These are phyloP conservation scores for Seiridium unicorne DNA, from an alignment of 2,329 filamentous ascomycete genomes.

Conservation along the genomic window DNA sequence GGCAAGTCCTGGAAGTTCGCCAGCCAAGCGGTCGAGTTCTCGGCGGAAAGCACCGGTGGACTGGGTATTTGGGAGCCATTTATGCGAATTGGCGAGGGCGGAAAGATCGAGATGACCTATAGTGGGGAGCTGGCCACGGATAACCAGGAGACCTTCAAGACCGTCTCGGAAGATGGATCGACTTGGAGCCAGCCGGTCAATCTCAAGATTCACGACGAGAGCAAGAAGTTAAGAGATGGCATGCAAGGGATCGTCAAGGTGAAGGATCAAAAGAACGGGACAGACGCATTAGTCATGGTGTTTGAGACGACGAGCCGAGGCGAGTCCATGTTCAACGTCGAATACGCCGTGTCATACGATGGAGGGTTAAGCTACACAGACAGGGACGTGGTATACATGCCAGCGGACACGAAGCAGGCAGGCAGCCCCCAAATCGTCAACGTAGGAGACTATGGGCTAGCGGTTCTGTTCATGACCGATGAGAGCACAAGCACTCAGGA, in stretches of 20 bases:
- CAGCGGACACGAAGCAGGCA: slow-evolving; percentile 27
- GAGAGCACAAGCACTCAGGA: slow-evolving; percentile 16
- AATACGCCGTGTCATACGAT: slow-evolving; percentile 34
- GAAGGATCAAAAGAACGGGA: slow-evolving; percentile 23
- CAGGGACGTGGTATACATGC: slow-evolving; percentile 30
- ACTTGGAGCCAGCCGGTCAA: slow-evolving; percentile 31
- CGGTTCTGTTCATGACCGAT: slow-evolving; percentile 36
- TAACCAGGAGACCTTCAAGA: slow-evolving; percentile 41
- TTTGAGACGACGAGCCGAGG: slow-evolving; percentile 33
- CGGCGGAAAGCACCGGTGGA: slow-evolving; percentile 17
- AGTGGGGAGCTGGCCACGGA: slow-evolving; percentile 37
- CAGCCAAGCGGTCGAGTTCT: slow-evolving; percentile 35
- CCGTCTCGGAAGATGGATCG: slow-evolving; percentile 32
- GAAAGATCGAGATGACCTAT: slow-evolving; percentile 38
- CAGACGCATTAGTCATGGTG: slow-evolving; percentile 34
- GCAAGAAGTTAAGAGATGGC: slow-evolving; percentile 28
- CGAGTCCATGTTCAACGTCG: slow-evolving; percentile 26
- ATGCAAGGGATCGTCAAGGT: slow-evolving; percentile 35
- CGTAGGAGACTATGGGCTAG: slow-evolving; percentile 28
- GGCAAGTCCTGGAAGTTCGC: slow-evolving; percentile 32
- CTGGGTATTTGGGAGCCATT: slow-evolving; percentile 42
- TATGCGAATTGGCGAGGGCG: slow-evolving; percentile 33
- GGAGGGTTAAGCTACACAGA: slow-evolving; percentile 31
- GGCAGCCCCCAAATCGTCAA: slow-evolving; percentile 34
- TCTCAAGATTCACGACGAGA: slow-evolving; percentile 28